Percentiles rank a stretch among this genome's conserved stretches.
phyloP scores from a whole-genome alignment of 164 flowering plant genomes.

The Magnolia kwangsiensis region DNA sequence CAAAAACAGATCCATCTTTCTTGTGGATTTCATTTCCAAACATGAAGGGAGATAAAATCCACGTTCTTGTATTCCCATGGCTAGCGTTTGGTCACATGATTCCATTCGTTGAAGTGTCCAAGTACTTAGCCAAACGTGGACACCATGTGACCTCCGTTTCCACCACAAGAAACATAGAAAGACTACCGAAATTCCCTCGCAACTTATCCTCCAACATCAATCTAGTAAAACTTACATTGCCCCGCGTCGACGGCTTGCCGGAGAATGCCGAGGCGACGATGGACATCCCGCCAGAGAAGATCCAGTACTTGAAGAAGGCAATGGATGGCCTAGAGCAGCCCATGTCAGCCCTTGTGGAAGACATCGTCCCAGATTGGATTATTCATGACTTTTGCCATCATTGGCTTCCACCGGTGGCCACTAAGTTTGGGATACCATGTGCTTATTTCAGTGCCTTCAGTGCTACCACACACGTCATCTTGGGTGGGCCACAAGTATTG shows the following conservation, averaged over 20 bases:
- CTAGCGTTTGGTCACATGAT: constrained; percentile 15
- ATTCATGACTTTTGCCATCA: constrained; percentile 29
- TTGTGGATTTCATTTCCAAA: not conserved
- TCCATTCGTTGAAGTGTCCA: constrained; percentile 12
- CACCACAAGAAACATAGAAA: constrained; percentile 16
- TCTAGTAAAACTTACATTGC: constrained; percentile 33
- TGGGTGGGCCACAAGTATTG: no score
- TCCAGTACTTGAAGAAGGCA: constrained; percentile 30
- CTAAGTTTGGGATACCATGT: constrained; percentile 10
- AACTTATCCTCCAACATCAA: not conserved
- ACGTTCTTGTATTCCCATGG: constrained; percentile 6
- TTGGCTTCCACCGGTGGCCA: constrained; percentile 32
- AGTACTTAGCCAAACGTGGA: constrained; percentile 1
- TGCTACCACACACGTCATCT: no score
- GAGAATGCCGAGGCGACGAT: constrained; percentile 40
- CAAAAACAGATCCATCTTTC: not conserved
- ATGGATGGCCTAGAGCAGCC: constrained; percentile 22
- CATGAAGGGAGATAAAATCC: not conserved
- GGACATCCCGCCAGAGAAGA: constrained; percentile 28
- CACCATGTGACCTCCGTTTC: constrained; percentile 1
- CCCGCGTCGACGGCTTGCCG: constrained; percentile 27
- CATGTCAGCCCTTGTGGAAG: constrained; percentile 4
- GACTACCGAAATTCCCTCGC: constrained; percentile 12
- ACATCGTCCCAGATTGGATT: constrained; percentile 31
- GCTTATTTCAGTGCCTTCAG: constrained; percentile 21